phyloP scores from a whole-genome alignment of 2,329 filamentous ascomycete species.

The Paecilomyces dactylethromorphus region DNA sequence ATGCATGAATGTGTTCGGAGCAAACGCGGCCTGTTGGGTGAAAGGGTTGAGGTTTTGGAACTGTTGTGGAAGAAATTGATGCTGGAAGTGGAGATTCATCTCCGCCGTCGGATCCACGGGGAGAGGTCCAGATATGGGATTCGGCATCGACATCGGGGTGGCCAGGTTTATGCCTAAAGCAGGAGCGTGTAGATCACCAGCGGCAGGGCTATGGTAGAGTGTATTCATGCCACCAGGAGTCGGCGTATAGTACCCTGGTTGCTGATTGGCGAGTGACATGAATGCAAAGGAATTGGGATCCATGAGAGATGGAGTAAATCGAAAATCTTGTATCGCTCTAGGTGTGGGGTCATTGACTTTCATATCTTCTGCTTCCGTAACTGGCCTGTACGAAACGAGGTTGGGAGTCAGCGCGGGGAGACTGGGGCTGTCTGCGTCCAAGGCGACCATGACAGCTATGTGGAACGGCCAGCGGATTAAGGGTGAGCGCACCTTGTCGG shows the following conservation, averaged over 20 bases:
- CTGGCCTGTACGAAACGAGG: slow-evolving; percentile 28
- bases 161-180: slow-evolving; percentile 66
- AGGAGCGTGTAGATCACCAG: slow-evolving; percentile 81
- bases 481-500: slow-evolving; percentile 6
- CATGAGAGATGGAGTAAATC: slow-evolving; percentile 81
- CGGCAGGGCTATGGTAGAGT: slow-evolving; percentile 75
- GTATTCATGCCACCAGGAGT: slow-evolving; percentile 72
- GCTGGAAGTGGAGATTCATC: slow-evolving; percentile 64
- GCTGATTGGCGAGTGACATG: slow-evolving; percentile 69
- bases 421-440: not conserved
- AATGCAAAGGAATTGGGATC: slow-evolving; percentile 82
- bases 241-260: slow-evolving; percentile 79
- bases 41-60: slow-evolving; percentile 68
- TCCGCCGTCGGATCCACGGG: slow-evolving; percentile 57
- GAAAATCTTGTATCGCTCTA: slow-evolving; percentile 73
- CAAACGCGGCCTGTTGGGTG: slow-evolving; percentile 55
- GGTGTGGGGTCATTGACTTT: slow-evolving; percentile 82
- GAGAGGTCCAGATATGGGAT: slow-evolving; percentile 56
- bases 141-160: slow-evolving; percentile 77
- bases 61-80: slow-evolving; percentile 49
- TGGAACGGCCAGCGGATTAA: not conserved
- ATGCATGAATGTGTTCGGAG: slow-evolving; percentile 73
- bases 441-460: not conserved
- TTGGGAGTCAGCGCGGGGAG: not conserved
- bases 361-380: slow-evolving; percentile 43